phyloP scores from a whole-genome alignment of 1,139 yeast species.

The Protomyces macrosporus region DNA sequence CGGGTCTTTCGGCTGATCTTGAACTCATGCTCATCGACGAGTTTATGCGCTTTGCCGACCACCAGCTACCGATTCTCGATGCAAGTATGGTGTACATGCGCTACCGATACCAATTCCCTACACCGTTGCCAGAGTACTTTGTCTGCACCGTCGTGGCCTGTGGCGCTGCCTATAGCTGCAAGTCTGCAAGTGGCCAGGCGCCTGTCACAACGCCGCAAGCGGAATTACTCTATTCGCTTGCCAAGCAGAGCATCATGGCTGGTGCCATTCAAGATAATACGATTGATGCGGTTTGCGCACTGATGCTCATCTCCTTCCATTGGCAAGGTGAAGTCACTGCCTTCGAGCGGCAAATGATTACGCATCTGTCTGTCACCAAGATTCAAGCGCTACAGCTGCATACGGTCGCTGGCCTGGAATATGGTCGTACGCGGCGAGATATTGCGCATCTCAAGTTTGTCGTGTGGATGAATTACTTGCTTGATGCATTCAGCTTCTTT shows the following conservation, averaged over 20 bases:
- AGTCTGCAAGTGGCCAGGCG: constrained; percentile 2
- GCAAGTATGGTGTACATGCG: constrained; percentile 13
- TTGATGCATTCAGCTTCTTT: constrained; percentile 6
- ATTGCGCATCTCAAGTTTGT: constrained; percentile 1
- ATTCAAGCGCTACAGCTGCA: constrained; percentile 5
- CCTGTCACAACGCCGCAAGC: constrained; percentile 3
- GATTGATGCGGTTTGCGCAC: constrained; percentile 4
- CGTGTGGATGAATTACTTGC: constrained; percentile 18
- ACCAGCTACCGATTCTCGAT: constrained; percentile 10
- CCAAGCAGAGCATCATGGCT: constrained; percentile 8
- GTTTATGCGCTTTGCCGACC: constrained; percentile 1
- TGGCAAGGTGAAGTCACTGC: constrained; percentile 12
- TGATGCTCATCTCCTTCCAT: constrained; percentile 6
- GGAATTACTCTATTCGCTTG: constrained; percentile 2
- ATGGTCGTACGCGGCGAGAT: constrained; percentile 5
- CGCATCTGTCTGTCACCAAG: neutral
- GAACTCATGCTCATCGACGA: constrained; percentile 9
- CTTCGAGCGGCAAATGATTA: constrained; percentile 4
- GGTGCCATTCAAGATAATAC: constrained; percentile 2
- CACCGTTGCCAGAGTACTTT: constrained; percentile 6
- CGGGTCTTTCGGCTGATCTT: constrained; percentile 7
- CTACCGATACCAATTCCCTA: constrained; percentile 4
- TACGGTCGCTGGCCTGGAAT: neutral
- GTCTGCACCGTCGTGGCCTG: constrained; percentile 11
- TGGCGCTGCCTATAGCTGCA: constrained; percentile 8